Conservation (phyloP, 148 eudicot genomes). For the Mesembryanthemum crystallinum region DNA sequence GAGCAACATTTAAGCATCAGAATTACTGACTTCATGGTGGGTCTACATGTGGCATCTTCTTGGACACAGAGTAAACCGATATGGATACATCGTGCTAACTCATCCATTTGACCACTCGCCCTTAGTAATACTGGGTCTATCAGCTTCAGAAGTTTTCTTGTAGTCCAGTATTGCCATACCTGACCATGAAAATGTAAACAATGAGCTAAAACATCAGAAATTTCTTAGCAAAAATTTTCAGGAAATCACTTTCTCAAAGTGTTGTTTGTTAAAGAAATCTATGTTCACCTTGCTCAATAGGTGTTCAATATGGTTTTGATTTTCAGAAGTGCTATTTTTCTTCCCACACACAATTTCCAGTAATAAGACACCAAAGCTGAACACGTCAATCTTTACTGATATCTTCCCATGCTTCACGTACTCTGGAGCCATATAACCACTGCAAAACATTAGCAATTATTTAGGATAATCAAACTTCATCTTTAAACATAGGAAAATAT, state of each 20-base stretch:
- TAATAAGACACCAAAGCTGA: conserved; percentile 51
- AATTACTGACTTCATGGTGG: conserved; percentile 18
- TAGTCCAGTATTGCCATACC: conserved; percentile 37
- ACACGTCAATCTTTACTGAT: conserved; percentile 51
- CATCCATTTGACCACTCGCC: background rate
- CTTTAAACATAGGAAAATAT: background rate
- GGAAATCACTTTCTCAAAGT: background rate
- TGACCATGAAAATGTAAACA: background rate
- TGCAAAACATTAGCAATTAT: conserved; percentile 5
- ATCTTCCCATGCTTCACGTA: conserved; percentile 40
- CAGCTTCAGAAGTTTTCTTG: conserved; percentile 11
- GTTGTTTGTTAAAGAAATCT: background rate
- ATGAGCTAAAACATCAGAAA: background rate
- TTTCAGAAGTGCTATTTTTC: conserved; percentile 6
- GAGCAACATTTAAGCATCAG: conserved; percentile 14
- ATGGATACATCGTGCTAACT: conserved; percentile 20
- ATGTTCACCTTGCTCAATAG: conserved; percentile 40
- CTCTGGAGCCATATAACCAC: conserved; percentile 66
- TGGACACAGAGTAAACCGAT: conserved; percentile 28
- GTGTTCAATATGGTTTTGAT: conserved; percentile 16
- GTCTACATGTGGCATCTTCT: conserved; percentile 8
- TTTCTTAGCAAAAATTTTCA: background rate
- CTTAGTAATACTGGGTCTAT: conserved; percentile 23
- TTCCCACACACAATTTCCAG: conserved; percentile 48
- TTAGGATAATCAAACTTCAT: background rate